Conservation (phyloP, 176 grass and related monocot genomes). For the Oropetium thomaeum region DNA sequence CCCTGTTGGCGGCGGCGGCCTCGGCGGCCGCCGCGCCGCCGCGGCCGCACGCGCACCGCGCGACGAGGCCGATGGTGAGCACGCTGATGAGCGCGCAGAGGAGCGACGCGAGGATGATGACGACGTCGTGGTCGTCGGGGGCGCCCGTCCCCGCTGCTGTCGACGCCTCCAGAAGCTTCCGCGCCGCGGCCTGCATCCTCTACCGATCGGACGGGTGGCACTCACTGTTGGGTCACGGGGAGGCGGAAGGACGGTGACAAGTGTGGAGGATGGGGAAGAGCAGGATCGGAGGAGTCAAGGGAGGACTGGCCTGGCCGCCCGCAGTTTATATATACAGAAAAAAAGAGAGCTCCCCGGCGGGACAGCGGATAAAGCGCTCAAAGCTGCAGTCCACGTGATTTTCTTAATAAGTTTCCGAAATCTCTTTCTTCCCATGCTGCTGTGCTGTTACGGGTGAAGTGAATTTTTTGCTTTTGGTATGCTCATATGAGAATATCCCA, state of each 20-base stretch:
- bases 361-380: conserved; percentile 4
- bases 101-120: conserved; percentile 58
- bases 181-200: conserved; percentile 17
- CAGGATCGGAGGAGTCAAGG: no score
- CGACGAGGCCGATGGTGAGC: conserved; percentile 54
- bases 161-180: conserved; percentile 30
- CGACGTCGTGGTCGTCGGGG: conserved; percentile 46
- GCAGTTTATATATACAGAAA: conserved; percentile 35
- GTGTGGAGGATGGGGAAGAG: not conserved
- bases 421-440: no score
- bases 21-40: not conserved
- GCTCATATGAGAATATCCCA: not conserved
- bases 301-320: no score
- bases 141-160: not conserved
- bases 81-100: conserved; percentile 68
- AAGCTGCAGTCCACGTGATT: not conserved
- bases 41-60: conserved; percentile 47
- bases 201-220: not conserved
- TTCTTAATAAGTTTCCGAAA: not conserved
- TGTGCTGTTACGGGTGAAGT: not conserved
- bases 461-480: not conserved
- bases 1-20: conserved; percentile 43
- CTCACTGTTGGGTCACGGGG: conserved; percentile 22
- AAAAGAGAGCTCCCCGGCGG: no score
- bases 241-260: conserved; percentile 42